Conservation (phyloP, 768 basidiomycete genomes). For the Galerina sulciceps region DNA sequence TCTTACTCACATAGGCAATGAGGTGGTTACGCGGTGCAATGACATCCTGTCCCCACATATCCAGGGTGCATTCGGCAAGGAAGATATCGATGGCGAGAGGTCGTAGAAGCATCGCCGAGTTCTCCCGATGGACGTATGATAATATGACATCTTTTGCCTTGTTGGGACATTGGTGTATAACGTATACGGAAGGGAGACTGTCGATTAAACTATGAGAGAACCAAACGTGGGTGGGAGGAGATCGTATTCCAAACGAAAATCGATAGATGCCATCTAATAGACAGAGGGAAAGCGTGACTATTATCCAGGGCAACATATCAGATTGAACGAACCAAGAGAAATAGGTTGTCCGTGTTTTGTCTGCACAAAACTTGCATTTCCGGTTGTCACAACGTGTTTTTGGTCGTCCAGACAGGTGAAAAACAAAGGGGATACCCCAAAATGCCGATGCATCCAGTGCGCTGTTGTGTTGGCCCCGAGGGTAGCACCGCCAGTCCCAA, state of each 20-base stretch:
- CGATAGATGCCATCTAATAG: slow-evolving; percentile 6
- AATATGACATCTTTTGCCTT: neutral
- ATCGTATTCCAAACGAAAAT: neutral
- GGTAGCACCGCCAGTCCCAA: neutral
- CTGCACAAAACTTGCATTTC: neutral
- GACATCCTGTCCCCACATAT: slow-evolving; percentile 1
- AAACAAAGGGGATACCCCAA: slow-evolving; percentile 8
- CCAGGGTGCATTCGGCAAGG: slow-evolving; percentile 6
- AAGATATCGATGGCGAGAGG: slow-evolving; percentile 16
- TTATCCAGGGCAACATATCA: neutral
- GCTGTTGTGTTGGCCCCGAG: slow-evolving; percentile 1
- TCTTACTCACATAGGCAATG: slow-evolving; percentile 8
- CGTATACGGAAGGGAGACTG: neutral
- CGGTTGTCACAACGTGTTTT: neutral
- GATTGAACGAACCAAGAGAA: neutral
- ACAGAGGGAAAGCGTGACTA: neutral
- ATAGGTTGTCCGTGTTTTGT: neutral
- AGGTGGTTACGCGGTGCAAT: slow-evolving; percentile 2
- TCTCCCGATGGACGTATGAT: neutral
- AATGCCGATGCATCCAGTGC: slow-evolving; percentile 5
- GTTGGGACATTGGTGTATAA: neutral
- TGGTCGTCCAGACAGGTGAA: neutral
- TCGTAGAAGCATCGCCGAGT: slow-evolving; percentile 1
- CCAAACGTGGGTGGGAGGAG: slow-evolving; percentile 1
- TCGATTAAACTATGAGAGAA: slow-evolving; percentile 2